Evolutionary conservation across 2,329 filamentous ascomycete species (phyloP).

Genomic region (Scorias spongiosa): DNA sequence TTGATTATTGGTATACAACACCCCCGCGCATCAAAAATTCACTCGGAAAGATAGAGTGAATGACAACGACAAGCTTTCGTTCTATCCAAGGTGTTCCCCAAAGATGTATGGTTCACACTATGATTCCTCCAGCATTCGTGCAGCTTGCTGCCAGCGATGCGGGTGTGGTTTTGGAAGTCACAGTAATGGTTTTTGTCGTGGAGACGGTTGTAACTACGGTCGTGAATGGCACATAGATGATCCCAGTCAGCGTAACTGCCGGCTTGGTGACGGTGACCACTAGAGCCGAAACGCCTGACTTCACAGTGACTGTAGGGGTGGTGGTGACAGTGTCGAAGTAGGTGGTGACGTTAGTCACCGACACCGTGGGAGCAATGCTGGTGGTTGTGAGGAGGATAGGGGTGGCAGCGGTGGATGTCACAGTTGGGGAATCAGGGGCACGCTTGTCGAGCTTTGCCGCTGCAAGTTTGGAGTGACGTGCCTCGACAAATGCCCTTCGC

Average conservation of each 20-base stretch:
- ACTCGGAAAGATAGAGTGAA: too few relatives aligned
- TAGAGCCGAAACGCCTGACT: slow-evolving; percentile 12
- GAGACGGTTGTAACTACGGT: slow-evolving; percentile 13
- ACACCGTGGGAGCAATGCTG: slow-evolving; percentile 6
- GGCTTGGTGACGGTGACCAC: slow-evolving; percentile 4
- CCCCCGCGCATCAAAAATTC: too few relatives aligned
- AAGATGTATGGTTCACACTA: not conserved
- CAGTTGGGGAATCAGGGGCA: slow-evolving; percentile 21
- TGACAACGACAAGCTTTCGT: too few relatives aligned
- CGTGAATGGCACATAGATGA: slow-evolving; percentile 3
- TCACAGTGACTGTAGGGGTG: slow-evolving; percentile 8
- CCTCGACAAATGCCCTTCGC: slow-evolving; percentile 8
- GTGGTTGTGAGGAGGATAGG: slow-evolving; percentile 10
- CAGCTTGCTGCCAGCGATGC: not conserved
- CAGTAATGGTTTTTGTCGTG: not conserved
- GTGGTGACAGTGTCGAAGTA: slow-evolving; percentile 12
- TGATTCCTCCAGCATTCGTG: not conserved
- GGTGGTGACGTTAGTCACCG: slow-evolving; percentile 12
- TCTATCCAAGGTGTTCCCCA: too few relatives aligned
- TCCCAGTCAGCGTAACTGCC: not conserved
- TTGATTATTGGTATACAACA: too few relatives aligned
- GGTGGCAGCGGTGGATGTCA: slow-evolving; percentile 18
- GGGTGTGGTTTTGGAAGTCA: not conserved
- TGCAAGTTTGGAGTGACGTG: slow-evolving; percentile 8
- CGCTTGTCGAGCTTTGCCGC: slow-evolving; percentile 13